Evolutionary conservation across 345 rosid species (phyloP), one percentile per base, ranked within the genome.

Genomic region (Murraya paniculata): DNA sequence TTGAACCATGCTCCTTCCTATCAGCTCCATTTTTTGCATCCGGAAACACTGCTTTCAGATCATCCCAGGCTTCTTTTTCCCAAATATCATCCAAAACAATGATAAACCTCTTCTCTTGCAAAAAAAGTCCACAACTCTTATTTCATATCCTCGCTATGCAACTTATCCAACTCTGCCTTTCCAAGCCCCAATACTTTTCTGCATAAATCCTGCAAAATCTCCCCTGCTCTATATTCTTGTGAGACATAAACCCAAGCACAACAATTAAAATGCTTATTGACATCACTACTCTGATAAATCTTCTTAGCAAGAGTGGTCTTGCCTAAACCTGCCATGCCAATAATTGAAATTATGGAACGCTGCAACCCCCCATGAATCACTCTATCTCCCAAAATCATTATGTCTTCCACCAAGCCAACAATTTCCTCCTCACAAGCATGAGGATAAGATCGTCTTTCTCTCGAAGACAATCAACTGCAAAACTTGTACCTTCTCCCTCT

Each of bases 1-100:
- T 72, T 81, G 81, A 77, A 77, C 70, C 81, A 73, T 71, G 71
- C 84, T 77, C 75, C 75, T 77, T 16, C 73, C 57, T 50, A 73
- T 50, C 64, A 81, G 38, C 62, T 2, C 81, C 77, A 74, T 74
- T 82, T 38, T 28, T 64, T 8, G 4, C 45, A 50, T 78, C 73
- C 2, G 77, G 77, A 45, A 82, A 74, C 13, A 55, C 57, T 18
- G 64, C 35, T 64, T 41, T 77, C 33, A 82, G 11, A 45, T 74
- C 81, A 38, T 74, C 79, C 81, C 84, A 74, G 11, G 41, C 79
- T 55, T 78, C 81, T 55, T 68, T 73, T 19, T 41, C 41, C 84
- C 84, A 78, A 10, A 64, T 74, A 30, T 78, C 79, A 70, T 82
- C 81, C 35, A 78, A 27, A 25, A 82, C 81, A 62, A 78, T 18